phyloP scores from a whole-genome alignment of 1,139 yeast species.

The Taiozyma sp. region DNA sequence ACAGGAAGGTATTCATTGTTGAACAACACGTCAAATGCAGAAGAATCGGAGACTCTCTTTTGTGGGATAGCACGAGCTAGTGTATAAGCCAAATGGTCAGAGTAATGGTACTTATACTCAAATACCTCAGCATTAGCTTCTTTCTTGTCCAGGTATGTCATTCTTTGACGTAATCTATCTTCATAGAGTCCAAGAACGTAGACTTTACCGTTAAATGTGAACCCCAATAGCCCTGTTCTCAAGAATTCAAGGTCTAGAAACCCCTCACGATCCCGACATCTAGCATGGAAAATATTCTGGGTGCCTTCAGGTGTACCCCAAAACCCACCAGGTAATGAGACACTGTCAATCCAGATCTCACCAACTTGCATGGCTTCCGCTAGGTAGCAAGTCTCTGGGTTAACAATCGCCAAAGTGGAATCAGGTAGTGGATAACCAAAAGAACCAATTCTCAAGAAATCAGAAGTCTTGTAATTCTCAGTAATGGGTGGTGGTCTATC shows the following conservation, averaged over 20 bases:
- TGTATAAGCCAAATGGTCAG: conserved; percentile 68
- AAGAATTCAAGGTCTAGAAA: conserved; percentile 70
- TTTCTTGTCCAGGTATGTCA: conserved; percentile 56
- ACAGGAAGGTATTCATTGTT: conserved; percentile 86
- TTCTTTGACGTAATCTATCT: conserved; percentile 79
- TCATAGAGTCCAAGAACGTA: conserved; percentile 87
- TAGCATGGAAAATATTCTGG: conserved; percentile 74
- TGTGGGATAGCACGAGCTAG: conserved; percentile 64
- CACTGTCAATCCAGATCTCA: conserved; percentile 94
- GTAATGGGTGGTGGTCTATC: conserved; percentile 51
- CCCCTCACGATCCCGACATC: conserved; percentile 67
- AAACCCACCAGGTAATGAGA: conserved; percentile 83
- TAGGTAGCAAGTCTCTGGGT: conserved; percentile 77
- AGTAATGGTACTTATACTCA: conserved; percentile 62
- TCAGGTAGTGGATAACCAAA: conserved; percentile 95
- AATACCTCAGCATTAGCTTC: conserved; percentile 20
- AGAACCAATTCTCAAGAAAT: conserved; percentile 69
- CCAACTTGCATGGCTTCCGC: conserved; percentile 81
- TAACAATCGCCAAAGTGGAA: conserved; percentile 87
- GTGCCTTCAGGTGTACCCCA: conserved; percentile 73
- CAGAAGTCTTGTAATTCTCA: conserved; percentile 42
- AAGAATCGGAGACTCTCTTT: conserved; percentile 79
- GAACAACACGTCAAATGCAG: conserved; percentile 82
- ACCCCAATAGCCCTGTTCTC: conserved; percentile 88
- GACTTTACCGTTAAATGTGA: conserved; percentile 79